phyloP scores from a whole-genome alignment of 768 basidiomycete species.

The Lactarius trivialis region DNA sequence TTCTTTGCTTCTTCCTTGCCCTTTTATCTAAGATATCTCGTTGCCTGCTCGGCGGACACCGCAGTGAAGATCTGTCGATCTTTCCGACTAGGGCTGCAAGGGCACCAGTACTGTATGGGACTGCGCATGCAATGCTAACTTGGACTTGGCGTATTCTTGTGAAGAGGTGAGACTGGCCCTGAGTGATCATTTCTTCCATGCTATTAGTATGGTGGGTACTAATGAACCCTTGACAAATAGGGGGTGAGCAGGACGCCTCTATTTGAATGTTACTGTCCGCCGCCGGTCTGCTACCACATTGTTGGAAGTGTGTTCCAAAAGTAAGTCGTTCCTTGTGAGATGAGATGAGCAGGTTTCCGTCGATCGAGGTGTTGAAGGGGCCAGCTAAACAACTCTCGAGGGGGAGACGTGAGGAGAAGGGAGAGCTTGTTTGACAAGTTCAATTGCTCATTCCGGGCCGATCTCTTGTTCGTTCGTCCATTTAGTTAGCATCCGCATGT shows the following conservation, averaged over 20 bases:
- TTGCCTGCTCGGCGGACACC: constrained; percentile 84
- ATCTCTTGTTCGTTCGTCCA: not conserved
- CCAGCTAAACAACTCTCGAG: not conserved
- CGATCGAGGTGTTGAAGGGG: constrained; percentile 4
- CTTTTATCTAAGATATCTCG: constrained; percentile 61
- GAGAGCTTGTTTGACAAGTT: not conserved
- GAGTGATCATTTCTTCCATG: not conserved
- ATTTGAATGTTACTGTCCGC: not conserved
- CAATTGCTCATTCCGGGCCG: too few relatives aligned
- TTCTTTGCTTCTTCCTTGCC: constrained; percentile 13
- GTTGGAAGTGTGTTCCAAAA: not conserved
- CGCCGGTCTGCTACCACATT: not conserved
- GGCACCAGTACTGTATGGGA: constrained; percentile 99
- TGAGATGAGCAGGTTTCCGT: constrained; percentile 2
- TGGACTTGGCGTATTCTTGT: constrained; percentile 95
- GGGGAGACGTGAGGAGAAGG: not conserved
- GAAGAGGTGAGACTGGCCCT: constrained; percentile 43
- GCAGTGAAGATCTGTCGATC: constrained; percentile 96
- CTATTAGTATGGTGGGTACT: constrained; percentile 17
- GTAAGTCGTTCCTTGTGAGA: constrained; percentile 5
- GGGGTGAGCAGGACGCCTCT: not conserved
- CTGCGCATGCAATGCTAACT: constrained; percentile 97
- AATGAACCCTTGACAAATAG: constrained; percentile 2
- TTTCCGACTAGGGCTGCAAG: constrained; percentile 72
- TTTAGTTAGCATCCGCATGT: not conserved